Percentiles rank a stretch among this genome's conserved stretches.
Evolutionary conservation across 2,329 filamentous ascomycete genomes (phyloP).

Genomic region (Paracoccidioides lutzii): DNA sequence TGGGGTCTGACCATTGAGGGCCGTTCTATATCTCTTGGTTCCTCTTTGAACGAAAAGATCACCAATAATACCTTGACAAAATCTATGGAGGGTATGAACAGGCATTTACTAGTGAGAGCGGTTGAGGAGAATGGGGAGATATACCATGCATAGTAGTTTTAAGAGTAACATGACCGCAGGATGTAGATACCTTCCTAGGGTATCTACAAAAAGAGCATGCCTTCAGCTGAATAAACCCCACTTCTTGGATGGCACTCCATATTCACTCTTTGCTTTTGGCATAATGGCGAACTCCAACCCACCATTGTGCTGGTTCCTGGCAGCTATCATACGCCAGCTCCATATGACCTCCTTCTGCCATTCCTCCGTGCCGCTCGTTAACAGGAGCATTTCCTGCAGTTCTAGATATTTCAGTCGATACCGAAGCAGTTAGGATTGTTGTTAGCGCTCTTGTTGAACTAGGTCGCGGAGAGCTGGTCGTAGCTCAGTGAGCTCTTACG

Average conservation of each 20-base stretch:
- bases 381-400: constrained; percentile 5
- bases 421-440: constrained; percentile 15
- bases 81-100: no score
- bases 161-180: no score
- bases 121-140: no score
- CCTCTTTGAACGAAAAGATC: no score
- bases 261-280: neutral
- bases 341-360: constrained; percentile 16
- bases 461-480: constrained; percentile 24
- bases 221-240: neutral
- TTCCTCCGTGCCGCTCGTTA: constrained; percentile 23
- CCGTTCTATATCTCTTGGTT: no score
- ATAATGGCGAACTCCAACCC: constrained; percentile 13
- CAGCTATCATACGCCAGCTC: constrained; percentile 24
- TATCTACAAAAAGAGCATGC: no score
- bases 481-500: constrained; percentile 28
- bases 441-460: constrained; percentile 17
- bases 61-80: no score
- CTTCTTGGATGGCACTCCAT: neutral
- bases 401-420: constrained; percentile 17
- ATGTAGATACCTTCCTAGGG: no score
- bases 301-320: constrained; percentile 26
- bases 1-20: no score
- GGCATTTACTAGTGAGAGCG: no score
- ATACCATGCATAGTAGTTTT: no score